Evolutionary conservation across 441 rosid species (phyloP).

Genomic region (Populus hybrid): DNA sequence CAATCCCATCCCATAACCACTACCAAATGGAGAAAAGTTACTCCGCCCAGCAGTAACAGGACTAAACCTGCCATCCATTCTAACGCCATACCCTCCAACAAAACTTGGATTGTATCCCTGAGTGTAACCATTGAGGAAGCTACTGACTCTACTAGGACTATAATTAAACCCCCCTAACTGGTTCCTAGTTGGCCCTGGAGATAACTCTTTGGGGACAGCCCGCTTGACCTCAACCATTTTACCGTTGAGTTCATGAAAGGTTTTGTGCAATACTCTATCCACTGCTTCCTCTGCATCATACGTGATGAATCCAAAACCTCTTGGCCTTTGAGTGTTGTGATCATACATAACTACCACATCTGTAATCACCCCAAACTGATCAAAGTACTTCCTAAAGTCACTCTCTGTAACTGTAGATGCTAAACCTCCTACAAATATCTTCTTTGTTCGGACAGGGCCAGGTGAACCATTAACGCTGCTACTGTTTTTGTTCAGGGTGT

Average conservation of each 20-base stretch:
- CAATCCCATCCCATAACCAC: conserved; percentile 69
- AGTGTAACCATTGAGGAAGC: conserved; percentile 63
- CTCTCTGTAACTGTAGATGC: conserved; percentile 88
- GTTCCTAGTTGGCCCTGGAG: conserved; percentile 72
- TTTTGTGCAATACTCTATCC: conserved; percentile 73
- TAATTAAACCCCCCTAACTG: conserved; percentile 71
- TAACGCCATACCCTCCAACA: conserved; percentile 65
- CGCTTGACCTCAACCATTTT: conserved; percentile 85
- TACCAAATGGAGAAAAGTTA: conserved; percentile 59
- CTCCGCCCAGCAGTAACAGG: conserved; percentile 63
- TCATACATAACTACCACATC: conserved; percentile 98
- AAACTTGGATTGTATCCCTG: conserved; percentile 66
- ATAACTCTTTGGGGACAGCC: conserved; percentile 91
- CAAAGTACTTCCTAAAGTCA: conserved; percentile 88
- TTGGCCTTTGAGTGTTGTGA: conserved; percentile 92
- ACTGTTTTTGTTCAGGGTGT: conserved; percentile 52
- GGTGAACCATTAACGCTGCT: conserved; percentile 78
- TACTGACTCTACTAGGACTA: conserved; percentile 57
- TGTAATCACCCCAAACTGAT: conserved; percentile 85
- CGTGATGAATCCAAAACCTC: conserved; percentile 94
- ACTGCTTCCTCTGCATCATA: conserved; percentile 91
- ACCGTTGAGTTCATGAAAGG: conserved; percentile 90
- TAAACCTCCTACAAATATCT: conserved; percentile 96
- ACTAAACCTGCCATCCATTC: conserved; percentile 84
- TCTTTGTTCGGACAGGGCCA: conserved; percentile 79